phyloP scores from a whole-genome alignment of 1,284 basidiomycete genomes.

The Meripilus lineatus region DNA sequence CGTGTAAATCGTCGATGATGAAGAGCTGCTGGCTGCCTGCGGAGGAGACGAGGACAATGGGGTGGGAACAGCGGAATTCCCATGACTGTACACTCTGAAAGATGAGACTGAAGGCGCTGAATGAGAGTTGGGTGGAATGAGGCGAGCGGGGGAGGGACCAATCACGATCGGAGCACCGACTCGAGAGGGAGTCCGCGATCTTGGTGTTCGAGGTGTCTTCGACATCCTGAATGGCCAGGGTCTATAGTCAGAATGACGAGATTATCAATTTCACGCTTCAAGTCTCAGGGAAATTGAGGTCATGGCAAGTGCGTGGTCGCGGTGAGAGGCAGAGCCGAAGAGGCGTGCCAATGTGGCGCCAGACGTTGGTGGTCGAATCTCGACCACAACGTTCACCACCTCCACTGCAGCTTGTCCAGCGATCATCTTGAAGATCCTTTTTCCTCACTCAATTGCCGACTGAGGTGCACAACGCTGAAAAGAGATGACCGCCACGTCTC shows the following conservation, averaged over 20 bases:
- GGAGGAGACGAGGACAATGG: constrained; percentile 19
- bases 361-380: not conserved
- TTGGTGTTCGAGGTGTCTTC: constrained; percentile 21
- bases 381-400: not conserved
- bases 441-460: too few relatives aligned
- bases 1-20: constrained; percentile 61
- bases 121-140: constrained; percentile 24
- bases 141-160: constrained; percentile 20
- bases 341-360: not conserved
- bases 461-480: too few relatives aligned
- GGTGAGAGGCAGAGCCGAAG: not conserved
- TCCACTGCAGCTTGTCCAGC: not conserved
- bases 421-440: too few relatives aligned
- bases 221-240: constrained; percentile 16
- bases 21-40: constrained; percentile 48
- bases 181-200: constrained; percentile 27
- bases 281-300: not conserved
- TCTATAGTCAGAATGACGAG: too few relatives aligned
- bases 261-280: too few relatives aligned
- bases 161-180: constrained; percentile 26
- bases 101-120: constrained; percentile 29
- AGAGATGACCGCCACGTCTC: not conserved
- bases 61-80: constrained; percentile 15
- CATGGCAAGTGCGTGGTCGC: not conserved
- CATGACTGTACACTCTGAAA: constrained; percentile 26